A percentile compares a stretch with the other conserved stretches of the same genome.
Conservation (phyloP, 2,329 filamentous ascomycete genomes). For the Alternaria burnsii region DNA sequence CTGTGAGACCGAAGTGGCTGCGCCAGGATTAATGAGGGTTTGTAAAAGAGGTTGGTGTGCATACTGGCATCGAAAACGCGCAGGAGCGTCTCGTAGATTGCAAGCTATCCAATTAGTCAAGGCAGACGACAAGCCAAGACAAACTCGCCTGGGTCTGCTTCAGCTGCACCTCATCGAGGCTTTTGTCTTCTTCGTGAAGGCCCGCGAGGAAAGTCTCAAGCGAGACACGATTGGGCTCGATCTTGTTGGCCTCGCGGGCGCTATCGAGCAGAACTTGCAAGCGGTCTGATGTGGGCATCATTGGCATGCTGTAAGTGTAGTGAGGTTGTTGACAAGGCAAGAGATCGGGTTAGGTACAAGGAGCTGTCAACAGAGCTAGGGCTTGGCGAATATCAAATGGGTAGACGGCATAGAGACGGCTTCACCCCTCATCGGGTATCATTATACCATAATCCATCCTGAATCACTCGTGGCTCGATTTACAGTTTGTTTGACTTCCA, state of each 20-base stretch:
- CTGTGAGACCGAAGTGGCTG: background rate
- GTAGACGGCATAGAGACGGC: background rate
- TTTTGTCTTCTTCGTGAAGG: background rate
- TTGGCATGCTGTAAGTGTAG: background rate
- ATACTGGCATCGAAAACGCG: background rate
- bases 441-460: background rate
- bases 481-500: background rate
- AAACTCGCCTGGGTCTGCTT: background rate
- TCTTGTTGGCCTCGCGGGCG: background rate
- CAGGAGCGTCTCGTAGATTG: background rate
- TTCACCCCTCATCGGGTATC: background rate
- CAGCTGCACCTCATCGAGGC: background rate
- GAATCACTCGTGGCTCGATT: background rate
- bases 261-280: background rate
- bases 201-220: conserved; percentile 5
- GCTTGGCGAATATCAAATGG: conserved; percentile 3
- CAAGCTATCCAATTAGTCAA: conserved; percentile 7
- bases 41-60: background rate
- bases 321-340: background rate
- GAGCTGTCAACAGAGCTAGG: background rate
- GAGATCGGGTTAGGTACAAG: background rate
- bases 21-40: background rate
- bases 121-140: too few species aligned
- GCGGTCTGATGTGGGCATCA: background rate
- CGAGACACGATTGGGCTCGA: background rate